These are phyloP conservation scores for Ascocoryne sarcoides DNA, from an alignment of 2,329 filamentous ascomycete species.

Conservation along the genomic window DNA sequence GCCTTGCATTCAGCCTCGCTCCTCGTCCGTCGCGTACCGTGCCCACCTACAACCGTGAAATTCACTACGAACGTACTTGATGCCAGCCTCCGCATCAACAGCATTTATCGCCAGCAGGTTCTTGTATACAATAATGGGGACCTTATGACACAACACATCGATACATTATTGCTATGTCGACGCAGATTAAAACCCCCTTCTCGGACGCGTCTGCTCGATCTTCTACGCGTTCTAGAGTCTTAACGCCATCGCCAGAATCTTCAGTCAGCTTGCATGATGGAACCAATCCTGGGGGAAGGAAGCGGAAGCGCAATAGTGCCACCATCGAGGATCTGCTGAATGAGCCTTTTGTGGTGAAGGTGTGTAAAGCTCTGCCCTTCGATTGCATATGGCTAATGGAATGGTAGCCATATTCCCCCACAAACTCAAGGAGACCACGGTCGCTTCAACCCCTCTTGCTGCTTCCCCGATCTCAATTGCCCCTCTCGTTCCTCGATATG, in stretches of 20 bases:
- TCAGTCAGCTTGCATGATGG: slow-evolving; percentile 17
- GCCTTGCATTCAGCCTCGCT: no score
- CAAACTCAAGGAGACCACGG: slow-evolving; percentile 43
- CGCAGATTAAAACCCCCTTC: slow-evolving; percentile 19
- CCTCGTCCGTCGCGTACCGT: no score
- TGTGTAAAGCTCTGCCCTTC: slow-evolving; percentile 11
- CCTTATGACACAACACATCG: slow-evolving; percentile 24
- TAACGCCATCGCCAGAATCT: slow-evolving; percentile 24
- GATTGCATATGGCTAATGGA: slow-evolving; percentile 8
- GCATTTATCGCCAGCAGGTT: slow-evolving; percentile 7
- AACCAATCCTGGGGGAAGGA: slow-evolving; percentile 17
- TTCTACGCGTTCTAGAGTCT: slow-evolving; percentile 23
- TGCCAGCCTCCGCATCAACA: no score
- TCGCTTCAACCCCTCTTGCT: slow-evolving; percentile 53
- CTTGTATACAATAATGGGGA: slow-evolving; percentile 12
- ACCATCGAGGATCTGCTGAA: slow-evolving; percentile 27
- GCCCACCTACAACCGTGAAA: no score
- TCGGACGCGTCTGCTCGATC: slow-evolving; percentile 22
- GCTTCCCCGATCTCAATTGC: slow-evolving; percentile 49
- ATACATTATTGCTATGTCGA: slow-evolving; percentile 28
- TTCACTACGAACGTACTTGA: no score
- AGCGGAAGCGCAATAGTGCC: slow-evolving; percentile 28
- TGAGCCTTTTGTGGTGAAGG: slow-evolving; percentile 29
- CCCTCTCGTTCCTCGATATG: slow-evolving; percentile 54
- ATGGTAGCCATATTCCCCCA: slow-evolving; percentile 44